Conservation (phyloP, 768 basidiomycete species). For the Rhizopogon sp. region DNA sequence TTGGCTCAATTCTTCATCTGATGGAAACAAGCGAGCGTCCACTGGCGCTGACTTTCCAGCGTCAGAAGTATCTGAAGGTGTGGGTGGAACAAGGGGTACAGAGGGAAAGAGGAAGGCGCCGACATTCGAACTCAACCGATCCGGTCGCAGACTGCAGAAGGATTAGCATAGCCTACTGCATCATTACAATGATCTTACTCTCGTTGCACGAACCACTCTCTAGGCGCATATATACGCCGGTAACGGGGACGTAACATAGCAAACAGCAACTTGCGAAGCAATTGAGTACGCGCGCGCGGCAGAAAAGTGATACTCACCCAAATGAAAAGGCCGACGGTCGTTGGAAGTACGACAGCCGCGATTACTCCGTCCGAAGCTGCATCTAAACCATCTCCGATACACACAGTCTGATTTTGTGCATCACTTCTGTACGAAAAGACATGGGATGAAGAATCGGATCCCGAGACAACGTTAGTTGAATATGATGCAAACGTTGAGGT, state of each 20-base stretch:
- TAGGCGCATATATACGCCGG: slow-evolving; percentile 64
- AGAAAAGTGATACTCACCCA: slow-evolving; percentile 47
- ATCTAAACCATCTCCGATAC: slow-evolving; percentile 64
- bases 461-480: neutral
- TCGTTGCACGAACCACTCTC: slow-evolving; percentile 75
- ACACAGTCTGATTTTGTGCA: slow-evolving; percentile 35
- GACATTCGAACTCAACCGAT: slow-evolving; percentile 50
- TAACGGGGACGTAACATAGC: slow-evolving; percentile 64
- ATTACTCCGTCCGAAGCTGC: slow-evolving; percentile 57
- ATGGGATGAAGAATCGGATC: slow-evolving; percentile 7
- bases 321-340: slow-evolving; percentile 53
- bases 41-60: slow-evolving; percentile 42
- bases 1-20: slow-evolving; percentile 71
- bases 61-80: slow-evolving; percentile 53
- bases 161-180: slow-evolving; percentile 7
- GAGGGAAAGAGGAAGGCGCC: slow-evolving; percentile 70
- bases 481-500: slow-evolving; percentile 11
- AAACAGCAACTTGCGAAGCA: slow-evolving; percentile 48
- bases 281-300: neutral
- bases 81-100: slow-evolving; percentile 56
- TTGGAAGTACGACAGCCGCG: slow-evolving; percentile 52
- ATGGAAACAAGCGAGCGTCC: slow-evolving; percentile 61
- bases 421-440: slow-evolving; percentile 1
- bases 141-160: slow-evolving; percentile 51
- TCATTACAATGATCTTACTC: slow-evolving; percentile 42